Conservation (phyloP, 768 basidiomycete genomes). For the Mrakia frigida region DNA sequence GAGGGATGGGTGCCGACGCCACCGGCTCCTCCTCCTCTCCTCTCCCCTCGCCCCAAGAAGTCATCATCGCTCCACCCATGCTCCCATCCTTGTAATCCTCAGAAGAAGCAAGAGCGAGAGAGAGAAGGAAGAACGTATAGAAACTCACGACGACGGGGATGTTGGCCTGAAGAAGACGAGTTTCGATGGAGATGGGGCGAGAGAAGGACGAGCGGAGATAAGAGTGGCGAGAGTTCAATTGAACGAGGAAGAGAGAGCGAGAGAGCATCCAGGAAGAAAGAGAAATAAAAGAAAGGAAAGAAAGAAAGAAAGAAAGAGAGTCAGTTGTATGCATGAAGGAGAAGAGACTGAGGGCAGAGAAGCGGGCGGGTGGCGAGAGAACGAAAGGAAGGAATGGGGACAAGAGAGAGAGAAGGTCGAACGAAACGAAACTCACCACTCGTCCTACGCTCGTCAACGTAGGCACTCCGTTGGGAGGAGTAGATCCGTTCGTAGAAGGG, state of each 20-base stretch:
- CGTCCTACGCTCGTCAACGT: conserved; percentile 6
- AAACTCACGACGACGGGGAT: conserved; percentile 31
- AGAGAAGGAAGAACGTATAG: neutral
- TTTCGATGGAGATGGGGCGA: neutral
- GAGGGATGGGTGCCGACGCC: too few species aligned
- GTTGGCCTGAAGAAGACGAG: neutral
- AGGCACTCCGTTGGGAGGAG: conserved; percentile 4
- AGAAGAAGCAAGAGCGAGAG: neutral
- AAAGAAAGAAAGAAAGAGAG: neutral
- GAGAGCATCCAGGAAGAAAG: neutral
- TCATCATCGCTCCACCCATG: neutral
- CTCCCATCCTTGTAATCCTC: neutral
- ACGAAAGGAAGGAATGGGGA: neutral
- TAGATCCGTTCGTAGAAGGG: conserved; percentile 7
- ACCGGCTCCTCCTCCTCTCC: too few species aligned
- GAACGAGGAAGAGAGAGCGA: neutral
- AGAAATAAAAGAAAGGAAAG: neutral
- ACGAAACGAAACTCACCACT: neutral
- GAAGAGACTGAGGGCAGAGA: neutral
- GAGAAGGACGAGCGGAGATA: neutral
- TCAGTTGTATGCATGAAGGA: too few species aligned
- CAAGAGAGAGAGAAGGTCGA: neutral
- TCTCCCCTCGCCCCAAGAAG: too few species aligned
- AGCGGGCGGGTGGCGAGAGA: neutral
- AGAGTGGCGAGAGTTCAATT: neutral